These are phyloP conservation scores for Magnaporthiopsis incrustans DNA, from an alignment of 2,329 filamentous ascomycete genomes.

Conservation along the genomic window DNA sequence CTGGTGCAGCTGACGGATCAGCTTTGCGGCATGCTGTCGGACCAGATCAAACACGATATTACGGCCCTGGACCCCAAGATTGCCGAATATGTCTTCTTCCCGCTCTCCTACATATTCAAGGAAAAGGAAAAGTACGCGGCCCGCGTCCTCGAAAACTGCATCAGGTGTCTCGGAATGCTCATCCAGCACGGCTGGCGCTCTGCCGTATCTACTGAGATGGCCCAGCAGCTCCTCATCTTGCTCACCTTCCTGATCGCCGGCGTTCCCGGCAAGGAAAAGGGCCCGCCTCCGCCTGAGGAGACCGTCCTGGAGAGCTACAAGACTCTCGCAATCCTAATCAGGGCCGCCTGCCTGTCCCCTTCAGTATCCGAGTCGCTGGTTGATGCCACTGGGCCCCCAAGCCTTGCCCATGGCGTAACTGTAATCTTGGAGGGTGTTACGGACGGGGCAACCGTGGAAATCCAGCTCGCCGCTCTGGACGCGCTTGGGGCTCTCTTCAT, in stretches of 20 bases:
- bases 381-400: slow-evolving; percentile 57
- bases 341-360: slow-evolving; percentile 35
- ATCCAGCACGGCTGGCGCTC: slow-evolving; percentile 72
- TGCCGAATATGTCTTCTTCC: slow-evolving; percentile 93
- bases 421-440: slow-evolving; percentile 68
- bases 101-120: slow-evolving; percentile 78
- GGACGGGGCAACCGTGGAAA: slow-evolving; percentile 53
- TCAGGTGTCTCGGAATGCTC: slow-evolving; percentile 68
- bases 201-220: slow-evolving; percentile 62
- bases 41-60: slow-evolving; percentile 34
- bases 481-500: slow-evolving; percentile 55
- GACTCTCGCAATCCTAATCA: slow-evolving; percentile 60
- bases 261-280: slow-evolving; percentile 47
- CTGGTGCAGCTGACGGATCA: slow-evolving; percentile 37
- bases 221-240: slow-evolving; percentile 77
- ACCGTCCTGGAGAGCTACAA: slow-evolving; percentile 62
- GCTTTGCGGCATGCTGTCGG: slow-evolving; percentile 37
- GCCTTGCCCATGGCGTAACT: slow-evolving; percentile 75
- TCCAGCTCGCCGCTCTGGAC: slow-evolving; percentile 62
- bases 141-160: slow-evolving; percentile 63
- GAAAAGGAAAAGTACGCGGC: slow-evolving; percentile 65
- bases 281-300: slow-evolving; percentile 57
- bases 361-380: slow-evolving; percentile 35
- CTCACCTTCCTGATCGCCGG: slow-evolving; percentile 75
- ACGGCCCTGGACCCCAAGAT: slow-evolving; percentile 66